phyloP scores from a whole-genome alignment of 2,329 filamentous ascomycete genomes.

The Thermothelomyces thermophilus region DNA sequence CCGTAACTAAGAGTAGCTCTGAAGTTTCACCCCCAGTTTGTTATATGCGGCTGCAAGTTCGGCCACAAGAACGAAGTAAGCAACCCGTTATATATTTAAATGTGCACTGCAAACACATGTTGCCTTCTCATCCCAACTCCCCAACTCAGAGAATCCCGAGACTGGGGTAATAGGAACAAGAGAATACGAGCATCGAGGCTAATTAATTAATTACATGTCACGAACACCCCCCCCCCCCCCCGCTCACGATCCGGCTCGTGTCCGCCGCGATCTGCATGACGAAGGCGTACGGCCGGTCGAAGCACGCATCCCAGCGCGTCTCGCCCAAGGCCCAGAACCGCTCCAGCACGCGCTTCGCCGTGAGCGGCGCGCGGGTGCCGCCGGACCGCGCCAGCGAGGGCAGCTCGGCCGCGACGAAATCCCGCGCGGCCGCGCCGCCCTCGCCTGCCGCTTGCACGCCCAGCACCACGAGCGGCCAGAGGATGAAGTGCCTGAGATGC shows the following conservation, averaged over 20 bases:
- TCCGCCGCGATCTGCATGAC: constrained; percentile 17
- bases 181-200: too few species aligned
- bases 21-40: too few species aligned
- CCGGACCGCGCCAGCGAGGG: constrained; percentile 24
- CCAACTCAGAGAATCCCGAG: too few species aligned
- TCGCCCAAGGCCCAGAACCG: constrained; percentile 31
- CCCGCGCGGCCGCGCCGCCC: constrained; percentile 14
- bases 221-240: too few species aligned
- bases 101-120: too few species aligned
- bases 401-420: constrained; percentile 28
- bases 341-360: constrained; percentile 29
- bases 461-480: constrained; percentile 34
- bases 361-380: constrained; percentile 29
- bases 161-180: too few species aligned
- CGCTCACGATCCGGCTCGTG: constrained; percentile 1
- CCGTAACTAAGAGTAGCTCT: too few species aligned
- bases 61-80: too few species aligned
- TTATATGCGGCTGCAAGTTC: too few species aligned
- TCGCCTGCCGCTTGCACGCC: constrained; percentile 28
- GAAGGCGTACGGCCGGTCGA: constrained; percentile 31
- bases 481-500: constrained; percentile 24
- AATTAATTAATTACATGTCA: too few species aligned
- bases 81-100: too few species aligned
- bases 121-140: too few species aligned
- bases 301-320: constrained; percentile 34